Evolutionary conservation across 148 eudicot species (phyloP), one percentile per base, ranked within the genome.

Genomic region (Arbutus unedo): DNA sequence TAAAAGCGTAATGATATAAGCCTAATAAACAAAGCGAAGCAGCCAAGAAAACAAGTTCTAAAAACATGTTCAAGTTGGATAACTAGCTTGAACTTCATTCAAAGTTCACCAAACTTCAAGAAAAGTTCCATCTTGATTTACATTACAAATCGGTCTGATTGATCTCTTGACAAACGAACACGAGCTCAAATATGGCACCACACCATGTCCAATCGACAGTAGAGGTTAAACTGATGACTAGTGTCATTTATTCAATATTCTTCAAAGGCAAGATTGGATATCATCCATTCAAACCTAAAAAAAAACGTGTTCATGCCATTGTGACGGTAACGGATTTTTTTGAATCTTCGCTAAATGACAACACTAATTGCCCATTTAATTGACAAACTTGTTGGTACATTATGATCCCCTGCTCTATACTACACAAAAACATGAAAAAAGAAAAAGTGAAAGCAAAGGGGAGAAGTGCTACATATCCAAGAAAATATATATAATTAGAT

Each of bases 351-450:
- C 67, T 21, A 3, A 66, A 64, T 10, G 31, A 25, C 31, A 5
- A 25, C 81, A 70, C 77, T 78, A 47, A 19, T 67, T n/a, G 18
- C 68, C 41, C 68, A 78, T 78, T 56, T 83, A n/a, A 83, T 56
- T 64, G 59, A 55, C 81, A n/a, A 60, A 41, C 72, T 67, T 78
- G 57, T 78, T 78, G 78, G 59, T 78, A 78, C 76, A 68, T 16
- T 56, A 70, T 59, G 25, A 55, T 71, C 56, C 54, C 62, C 74
- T 5, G 18, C 57, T 68, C 78, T 57, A 83, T 31, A 56, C 31
- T 78, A 83, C 57, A 44, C 38, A 83, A 21, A 31, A 13, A 23
- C 43, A 23, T 2, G 41, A 6, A 41, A 48, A 47, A 50, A 10
- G 10, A 10, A 43, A 21, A 54, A 77, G 11, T 1, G 54, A 77